Evolutionary conservation across 148 eudicot species (phyloP), one percentile per base, ranked within the genome.

Genomic region (Selenicereus undatus): DNA sequence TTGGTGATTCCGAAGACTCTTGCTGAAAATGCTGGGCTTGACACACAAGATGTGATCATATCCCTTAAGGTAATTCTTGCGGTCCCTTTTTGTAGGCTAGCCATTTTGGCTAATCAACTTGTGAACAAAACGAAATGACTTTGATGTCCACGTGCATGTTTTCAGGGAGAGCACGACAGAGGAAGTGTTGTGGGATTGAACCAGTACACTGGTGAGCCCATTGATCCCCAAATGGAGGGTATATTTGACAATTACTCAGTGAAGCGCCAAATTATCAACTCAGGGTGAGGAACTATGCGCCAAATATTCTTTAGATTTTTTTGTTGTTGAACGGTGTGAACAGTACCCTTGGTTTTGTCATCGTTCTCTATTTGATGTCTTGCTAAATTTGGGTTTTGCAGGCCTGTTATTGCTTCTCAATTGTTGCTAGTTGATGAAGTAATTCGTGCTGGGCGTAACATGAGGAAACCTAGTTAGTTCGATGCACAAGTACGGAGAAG

Each of bases 151-250:
- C 58, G 12, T 66, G 64, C 11, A 4, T 17, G 48, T 78, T 71
- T 86, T 2, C 72, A 95, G 99, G 99, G 98, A 65, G 98, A 95
- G 88, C 99, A 95, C 66, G 97, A 95, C 84, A 85, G 89, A 79
- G 99, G 99, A 66, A 93, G 91, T 86, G 84, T 93, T 24, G 97
- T 93, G 74, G 99, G 99, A 75, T 79, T 93, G 79, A 92, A 90
- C 78, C 97, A 91, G 77, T 90, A 90, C 81, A 87, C 92, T 0
- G 97, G 97, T 56, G 97, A 93, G 81, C 96, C 94, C 22, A 89
- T 95, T 66, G 97, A 93, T 80, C 99, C 99, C 35, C 89, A 92
- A 75, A 93, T 93, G 97, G 99, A 95, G 93, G 97, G 99, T 76
- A 95, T 95, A 74, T 95, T 92, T 51, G 99, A 95, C 87, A 95